phyloP scores from a whole-genome alignment of 495 filamentous ascomycete genomes.

The Penicillium odoratum region DNA sequence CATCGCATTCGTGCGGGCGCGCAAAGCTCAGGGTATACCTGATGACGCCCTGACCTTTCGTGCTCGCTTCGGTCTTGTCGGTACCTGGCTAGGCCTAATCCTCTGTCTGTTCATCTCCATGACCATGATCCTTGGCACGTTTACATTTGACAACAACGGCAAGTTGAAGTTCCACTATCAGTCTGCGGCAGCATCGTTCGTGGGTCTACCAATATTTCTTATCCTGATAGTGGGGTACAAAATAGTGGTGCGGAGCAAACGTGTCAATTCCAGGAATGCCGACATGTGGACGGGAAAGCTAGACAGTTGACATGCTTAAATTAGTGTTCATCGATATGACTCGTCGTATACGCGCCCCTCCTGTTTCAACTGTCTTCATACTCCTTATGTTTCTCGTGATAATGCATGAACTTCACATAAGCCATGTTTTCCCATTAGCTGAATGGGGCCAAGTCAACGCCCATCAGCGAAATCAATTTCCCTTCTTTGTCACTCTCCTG shows the following conservation, averaged over 20 bases:
- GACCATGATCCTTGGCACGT: slow-evolving; percentile 72
- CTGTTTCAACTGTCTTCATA: too few relatives aligned
- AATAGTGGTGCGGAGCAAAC: slow-evolving; percentile 47
- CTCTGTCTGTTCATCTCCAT: slow-evolving; percentile 69
- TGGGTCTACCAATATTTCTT: slow-evolving; percentile 76
- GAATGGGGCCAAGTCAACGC: background rate
- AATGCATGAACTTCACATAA: background rate
- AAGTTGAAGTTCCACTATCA: slow-evolving; percentile 55
- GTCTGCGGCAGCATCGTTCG: slow-evolving; percentile 74
- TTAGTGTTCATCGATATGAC: too few relatives aligned
- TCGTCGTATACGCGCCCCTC: too few relatives aligned
- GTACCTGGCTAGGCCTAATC: slow-evolving; percentile 62
- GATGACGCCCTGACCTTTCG: slow-evolving; percentile 63
- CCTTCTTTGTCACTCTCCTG: background rate
- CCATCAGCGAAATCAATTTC: background rate
- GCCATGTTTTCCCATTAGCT: background rate
- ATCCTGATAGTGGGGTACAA: slow-evolving; percentile 70
- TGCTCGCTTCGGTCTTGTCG: slow-evolving; percentile 68
- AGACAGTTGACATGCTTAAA: background rate
- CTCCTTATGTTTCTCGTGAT: too few relatives aligned
- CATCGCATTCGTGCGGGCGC: slow-evolving; percentile 70
- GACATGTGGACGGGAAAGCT: slow-evolving; percentile 60
- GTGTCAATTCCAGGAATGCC: slow-evolving; percentile 52
- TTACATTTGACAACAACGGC: slow-evolving; percentile 33
- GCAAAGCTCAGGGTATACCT: slow-evolving; percentile 65